phyloP scores from a whole-genome alignment of 2,329 filamentous ascomycete species.

The Sclerotinia sclerotiorum region DNA sequence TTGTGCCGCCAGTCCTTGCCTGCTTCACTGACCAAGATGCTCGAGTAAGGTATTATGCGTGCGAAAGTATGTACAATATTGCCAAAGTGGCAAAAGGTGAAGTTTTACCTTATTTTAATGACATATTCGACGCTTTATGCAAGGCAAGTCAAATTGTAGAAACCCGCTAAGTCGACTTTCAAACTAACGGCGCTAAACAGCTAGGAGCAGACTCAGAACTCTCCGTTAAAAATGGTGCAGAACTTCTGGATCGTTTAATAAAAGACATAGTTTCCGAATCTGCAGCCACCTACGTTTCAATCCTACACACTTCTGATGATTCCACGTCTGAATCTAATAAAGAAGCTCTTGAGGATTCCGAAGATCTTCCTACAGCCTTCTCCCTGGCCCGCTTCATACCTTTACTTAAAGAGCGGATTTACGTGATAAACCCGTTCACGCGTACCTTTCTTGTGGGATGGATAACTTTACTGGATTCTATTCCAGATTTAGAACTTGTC shows the following conservation, averaged over 20 bases:
- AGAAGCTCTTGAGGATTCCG: constrained; percentile 46
- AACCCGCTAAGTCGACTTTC: not conserved
- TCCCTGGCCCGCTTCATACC: constrained; percentile 90
- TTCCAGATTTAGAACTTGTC: constrained; percentile 93
- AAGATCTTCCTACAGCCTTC: constrained; percentile 78
- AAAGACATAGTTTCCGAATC: constrained; percentile 97
- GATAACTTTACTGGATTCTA: constrained; percentile 93
- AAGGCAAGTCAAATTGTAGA: constrained; percentile 60
- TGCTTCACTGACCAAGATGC: constrained; percentile 99
- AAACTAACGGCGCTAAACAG: constrained; percentile 47
- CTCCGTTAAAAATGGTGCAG: constrained; percentile 96
- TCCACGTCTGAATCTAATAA: constrained; percentile 52
- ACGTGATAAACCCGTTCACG: constrained; percentile 91
- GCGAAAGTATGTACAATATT: constrained; percentile 99
- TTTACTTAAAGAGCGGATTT: constrained; percentile 88
- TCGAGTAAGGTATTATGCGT: constrained; percentile 94
- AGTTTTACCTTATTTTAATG: constrained; percentile 95
- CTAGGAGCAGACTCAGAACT: constrained; percentile 93
- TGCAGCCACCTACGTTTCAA: constrained; percentile 88
- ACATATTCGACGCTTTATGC: constrained; percentile 95
- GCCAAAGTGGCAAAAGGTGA: constrained; percentile 98
- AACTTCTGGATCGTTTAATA: constrained; percentile 88
- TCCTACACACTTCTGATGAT: constrained; percentile 65
- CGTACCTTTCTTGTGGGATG: constrained; percentile 93
- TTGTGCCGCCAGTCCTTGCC: constrained; percentile 92